These are phyloP conservation scores for Hanseniaspora hatyaiensis DNA, from an alignment of 805 yeast species.

Conservation along the genomic window DNA sequence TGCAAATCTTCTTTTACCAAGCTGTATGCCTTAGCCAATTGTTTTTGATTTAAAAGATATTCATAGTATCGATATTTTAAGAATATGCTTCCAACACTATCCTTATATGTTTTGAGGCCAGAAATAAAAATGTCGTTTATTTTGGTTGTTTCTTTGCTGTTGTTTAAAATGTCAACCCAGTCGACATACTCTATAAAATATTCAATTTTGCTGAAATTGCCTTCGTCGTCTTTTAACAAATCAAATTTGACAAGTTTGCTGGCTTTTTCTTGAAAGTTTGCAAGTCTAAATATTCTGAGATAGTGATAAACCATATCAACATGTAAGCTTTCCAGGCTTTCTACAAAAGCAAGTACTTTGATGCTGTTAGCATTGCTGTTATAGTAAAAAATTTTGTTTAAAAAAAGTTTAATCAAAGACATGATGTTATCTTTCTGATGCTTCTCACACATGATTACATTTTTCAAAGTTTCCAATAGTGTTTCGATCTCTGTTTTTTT, in stretches of 20 bases:
- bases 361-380: no score
- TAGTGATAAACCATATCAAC: no score
- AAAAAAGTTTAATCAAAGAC: background rate
- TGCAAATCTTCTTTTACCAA: background rate
- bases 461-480: background rate
- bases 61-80: background rate
- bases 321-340: no score
- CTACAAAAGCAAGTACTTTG: no score
- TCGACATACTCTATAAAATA: background rate
- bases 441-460: no score
- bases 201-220: background rate
- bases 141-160: background rate
- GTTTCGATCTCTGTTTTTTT: background rate
- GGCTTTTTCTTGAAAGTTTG: no score
- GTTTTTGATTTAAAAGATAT: background rate
- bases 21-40: background rate
- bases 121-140: background rate
- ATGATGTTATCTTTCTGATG: background rate
- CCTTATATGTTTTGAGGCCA: background rate
- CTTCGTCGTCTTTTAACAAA: background rate
- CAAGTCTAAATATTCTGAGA: no score
- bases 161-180: background rate
- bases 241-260: background rate
- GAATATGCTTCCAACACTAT: background rate
- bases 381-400: no score